These are phyloP conservation scores for Trametes pubescens DNA, from an alignment of 1,284 basidiomycete species.

Conservation along the genomic window DNA sequence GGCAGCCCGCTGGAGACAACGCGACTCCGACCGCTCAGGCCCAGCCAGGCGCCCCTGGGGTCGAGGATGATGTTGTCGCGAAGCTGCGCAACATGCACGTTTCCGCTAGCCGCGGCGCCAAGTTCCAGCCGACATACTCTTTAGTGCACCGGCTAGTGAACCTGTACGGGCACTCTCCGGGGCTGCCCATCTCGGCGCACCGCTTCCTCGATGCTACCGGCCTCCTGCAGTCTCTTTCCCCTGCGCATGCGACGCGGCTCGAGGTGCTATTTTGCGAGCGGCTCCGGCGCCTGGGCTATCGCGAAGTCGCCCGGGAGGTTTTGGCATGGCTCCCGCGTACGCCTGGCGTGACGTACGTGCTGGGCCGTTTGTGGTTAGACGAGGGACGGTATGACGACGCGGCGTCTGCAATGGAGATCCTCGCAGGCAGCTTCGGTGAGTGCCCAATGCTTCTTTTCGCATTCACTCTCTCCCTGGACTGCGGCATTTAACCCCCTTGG, in stretches of 20 bases:
- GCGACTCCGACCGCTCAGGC: constrained; percentile 37
- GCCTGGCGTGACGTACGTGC: constrained; percentile 78
- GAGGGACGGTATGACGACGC: constrained; percentile 82
- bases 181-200: constrained; percentile 67
- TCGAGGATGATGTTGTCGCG: constrained; percentile 69
- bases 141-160: constrained; percentile 75
- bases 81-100: constrained; percentile 78
- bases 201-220: constrained; percentile 72
- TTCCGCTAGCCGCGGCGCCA: constrained; percentile 54
- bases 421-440: constrained; percentile 84
- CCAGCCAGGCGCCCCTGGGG: constrained; percentile 42
- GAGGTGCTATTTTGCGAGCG: constrained; percentile 79
- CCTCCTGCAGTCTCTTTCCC: constrained; percentile 69
- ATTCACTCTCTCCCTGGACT: neutral
- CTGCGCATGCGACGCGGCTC: constrained; percentile 66
- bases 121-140: constrained; percentile 66
- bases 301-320: constrained; percentile 68
- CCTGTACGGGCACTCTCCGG: constrained; percentile 51
- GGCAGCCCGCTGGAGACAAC: constrained; percentile 63
- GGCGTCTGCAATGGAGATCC: constrained; percentile 71
- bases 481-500: constrained; percentile 10
- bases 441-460: constrained; percentile 16
- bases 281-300: constrained; percentile 72
- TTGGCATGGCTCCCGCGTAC: constrained; percentile 80
- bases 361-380: constrained; percentile 72